Conservation (phyloP, 2,329 filamentous ascomycete species). For the Ophiostoma tasmaniense region DNA sequence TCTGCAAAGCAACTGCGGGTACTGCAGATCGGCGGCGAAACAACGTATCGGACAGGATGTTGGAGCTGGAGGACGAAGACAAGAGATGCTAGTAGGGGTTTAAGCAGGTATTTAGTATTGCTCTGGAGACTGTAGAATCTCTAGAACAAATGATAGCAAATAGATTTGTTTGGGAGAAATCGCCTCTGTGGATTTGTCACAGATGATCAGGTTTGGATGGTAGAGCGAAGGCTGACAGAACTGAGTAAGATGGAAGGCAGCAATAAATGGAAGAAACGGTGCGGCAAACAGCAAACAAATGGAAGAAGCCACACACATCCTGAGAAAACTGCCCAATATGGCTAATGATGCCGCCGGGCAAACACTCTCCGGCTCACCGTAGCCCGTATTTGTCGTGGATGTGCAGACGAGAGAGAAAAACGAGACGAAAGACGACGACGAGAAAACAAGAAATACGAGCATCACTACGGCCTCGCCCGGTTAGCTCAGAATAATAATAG, state of each 20-base stretch:
- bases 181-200: constrained; percentile 3
- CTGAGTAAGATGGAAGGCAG: neutral
- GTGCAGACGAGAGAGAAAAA: neutral
- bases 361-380: neutral
- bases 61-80: neutral
- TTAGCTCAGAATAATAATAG: constrained; percentile 1
- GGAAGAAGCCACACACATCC: neutral
- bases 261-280: neutral
- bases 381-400: neutral
- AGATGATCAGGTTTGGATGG: neutral
- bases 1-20: neutral
- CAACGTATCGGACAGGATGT: neutral
- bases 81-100: constrained; percentile 1
- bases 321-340: neutral
- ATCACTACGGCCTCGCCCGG: neutral
- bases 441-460: neutral
- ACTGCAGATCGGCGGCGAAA: neutral
- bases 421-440: neutral
- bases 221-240: neutral
- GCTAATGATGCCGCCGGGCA: neutral
- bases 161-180: neutral
- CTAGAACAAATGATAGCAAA: neutral
- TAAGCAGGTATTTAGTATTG: neutral
- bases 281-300: neutral
- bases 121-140: neutral